Conservation (phyloP, 768 basidiomycete genomes). For the Pseudohyphozyma bogoriensis region DNA sequence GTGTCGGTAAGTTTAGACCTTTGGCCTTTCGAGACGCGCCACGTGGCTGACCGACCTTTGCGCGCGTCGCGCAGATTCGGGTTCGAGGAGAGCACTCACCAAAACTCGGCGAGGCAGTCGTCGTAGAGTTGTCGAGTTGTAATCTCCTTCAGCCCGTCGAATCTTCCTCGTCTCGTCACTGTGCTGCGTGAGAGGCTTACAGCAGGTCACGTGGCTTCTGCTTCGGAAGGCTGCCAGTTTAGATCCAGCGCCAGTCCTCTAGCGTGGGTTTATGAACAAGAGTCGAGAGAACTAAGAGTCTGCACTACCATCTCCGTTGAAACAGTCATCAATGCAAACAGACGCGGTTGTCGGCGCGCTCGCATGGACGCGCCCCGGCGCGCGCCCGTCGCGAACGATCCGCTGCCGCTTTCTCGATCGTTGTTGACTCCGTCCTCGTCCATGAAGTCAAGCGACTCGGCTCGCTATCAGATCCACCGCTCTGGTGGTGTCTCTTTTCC, state of each 20-base stretch:
- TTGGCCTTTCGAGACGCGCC: background rate
- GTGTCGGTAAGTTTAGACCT: constrained; percentile 47
- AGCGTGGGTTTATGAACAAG: background rate
- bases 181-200: too few relatives aligned
- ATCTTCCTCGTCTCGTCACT: background rate
- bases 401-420: too few relatives aligned
- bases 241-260: background rate
- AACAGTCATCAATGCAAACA: too few relatives aligned
- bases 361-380: too few relatives aligned
- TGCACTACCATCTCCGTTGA: background rate
- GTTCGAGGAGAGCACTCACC: constrained; percentile 11
- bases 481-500: too few relatives aligned
- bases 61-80: constrained; percentile 14
- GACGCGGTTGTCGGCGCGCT: too few relatives aligned
- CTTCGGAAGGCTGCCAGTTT: background rate
- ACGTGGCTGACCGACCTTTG: background rate
- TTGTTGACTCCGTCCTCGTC: too few relatives aligned
- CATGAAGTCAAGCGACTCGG: too few relatives aligned
- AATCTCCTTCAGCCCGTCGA: background rate
- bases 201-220: background rate
- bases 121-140: background rate
- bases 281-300: background rate
- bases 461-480: too few relatives aligned
- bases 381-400: too few relatives aligned
- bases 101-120: background rate